Conservation (phyloP, 2,329 filamentous ascomycete species). For the Xylaria sp. region DNA sequence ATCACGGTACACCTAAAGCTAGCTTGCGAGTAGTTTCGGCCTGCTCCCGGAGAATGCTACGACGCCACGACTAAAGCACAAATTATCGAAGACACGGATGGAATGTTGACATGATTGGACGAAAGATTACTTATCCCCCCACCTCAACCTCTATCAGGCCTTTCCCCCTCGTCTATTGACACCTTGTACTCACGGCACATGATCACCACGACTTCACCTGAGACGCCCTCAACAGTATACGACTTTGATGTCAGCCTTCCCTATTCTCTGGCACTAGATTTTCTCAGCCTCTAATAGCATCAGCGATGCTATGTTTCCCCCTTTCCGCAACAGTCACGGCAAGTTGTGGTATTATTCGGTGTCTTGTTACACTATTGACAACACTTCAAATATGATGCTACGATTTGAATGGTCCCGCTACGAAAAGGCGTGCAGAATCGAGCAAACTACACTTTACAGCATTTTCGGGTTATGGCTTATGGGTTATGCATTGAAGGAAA, state of each 20-base stretch:
- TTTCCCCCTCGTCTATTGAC: slow-evolving; percentile 3
- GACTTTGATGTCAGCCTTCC: slow-evolving; percentile 1
- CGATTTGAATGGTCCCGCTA: slow-evolving; percentile 16
- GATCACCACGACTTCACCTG: slow-evolving; percentile 22
- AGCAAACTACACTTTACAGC: slow-evolving; percentile 20
- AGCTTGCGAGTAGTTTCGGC: slow-evolving; percentile 8
- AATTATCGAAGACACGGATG: slow-evolving; percentile 38
- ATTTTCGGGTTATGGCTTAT: slow-evolving; percentile 22
- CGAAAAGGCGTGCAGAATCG: slow-evolving; percentile 7
- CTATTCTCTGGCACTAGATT: slow-evolving; percentile 10
- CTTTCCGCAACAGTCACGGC: slow-evolving; percentile 1
- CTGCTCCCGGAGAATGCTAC: slow-evolving; percentile 20
- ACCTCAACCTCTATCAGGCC: neutral
- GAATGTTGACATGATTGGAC: slow-evolving; percentile 24
- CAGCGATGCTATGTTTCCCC: slow-evolving; percentile 15
- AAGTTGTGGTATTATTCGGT: slow-evolving; percentile 11
- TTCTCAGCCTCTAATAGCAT: neutral
- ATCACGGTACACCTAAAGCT: slow-evolving; percentile 18
- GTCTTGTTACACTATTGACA: neutral
- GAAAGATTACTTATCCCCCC: slow-evolving; percentile 2
- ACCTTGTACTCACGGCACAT: slow-evolving; percentile 12
- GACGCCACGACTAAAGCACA: slow-evolving; percentile 33
- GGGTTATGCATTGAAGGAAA: slow-evolving; percentile 25
- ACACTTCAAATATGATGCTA: slow-evolving; percentile 19
- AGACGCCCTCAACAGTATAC: slow-evolving; percentile 15